Percentiles rank a stretch among this genome's conserved stretches.
Evolutionary conservation across 148 eudicot species (phyloP).

Genomic region (Rhododendron kiyosumense): DNA sequence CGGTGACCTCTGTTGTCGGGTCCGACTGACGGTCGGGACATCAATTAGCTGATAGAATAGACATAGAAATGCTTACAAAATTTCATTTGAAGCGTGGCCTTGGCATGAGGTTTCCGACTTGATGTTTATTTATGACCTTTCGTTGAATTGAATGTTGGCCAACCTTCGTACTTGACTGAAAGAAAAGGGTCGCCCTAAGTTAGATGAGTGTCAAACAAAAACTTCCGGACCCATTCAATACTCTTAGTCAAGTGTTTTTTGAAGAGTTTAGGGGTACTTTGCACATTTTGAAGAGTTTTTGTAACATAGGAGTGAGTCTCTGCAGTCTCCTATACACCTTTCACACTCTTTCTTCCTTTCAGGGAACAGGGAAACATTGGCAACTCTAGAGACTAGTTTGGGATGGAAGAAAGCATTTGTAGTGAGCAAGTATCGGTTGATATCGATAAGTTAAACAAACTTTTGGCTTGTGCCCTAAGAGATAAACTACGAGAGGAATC

Average conservation of each 20-base stretch:
- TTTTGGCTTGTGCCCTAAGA: neutral
- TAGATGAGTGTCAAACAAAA: too few species aligned
- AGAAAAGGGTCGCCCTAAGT: too few species aligned
- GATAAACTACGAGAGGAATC: neutral
- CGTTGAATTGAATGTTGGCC: too few species aligned
- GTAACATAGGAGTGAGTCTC: neutral
- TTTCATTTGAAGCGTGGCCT: too few species aligned
- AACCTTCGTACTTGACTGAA: too few species aligned
- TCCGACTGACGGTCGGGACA: too few species aligned
- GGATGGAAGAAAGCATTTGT: neutral
- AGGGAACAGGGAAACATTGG: neutral
- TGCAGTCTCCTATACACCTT: neutral
- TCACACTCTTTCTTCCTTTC: neutral
- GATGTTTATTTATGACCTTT: too few species aligned
- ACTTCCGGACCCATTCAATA: neutral
- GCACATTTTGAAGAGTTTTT: neutral
- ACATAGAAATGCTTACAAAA: too few species aligned
- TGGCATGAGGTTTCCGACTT: too few species aligned
- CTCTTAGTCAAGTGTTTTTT: neutral
- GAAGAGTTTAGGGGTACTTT: neutral
- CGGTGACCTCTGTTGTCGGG: too few species aligned
- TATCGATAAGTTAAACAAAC: neutral
- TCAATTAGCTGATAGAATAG: too few species aligned
- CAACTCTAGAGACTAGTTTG: neutral
- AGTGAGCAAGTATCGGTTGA: neutral